Evolutionary conservation across 495 filamentous ascomycete species (phyloP), one percentile per base, ranked within the genome.

Genomic region (Penicillium verhagenii): DNA sequence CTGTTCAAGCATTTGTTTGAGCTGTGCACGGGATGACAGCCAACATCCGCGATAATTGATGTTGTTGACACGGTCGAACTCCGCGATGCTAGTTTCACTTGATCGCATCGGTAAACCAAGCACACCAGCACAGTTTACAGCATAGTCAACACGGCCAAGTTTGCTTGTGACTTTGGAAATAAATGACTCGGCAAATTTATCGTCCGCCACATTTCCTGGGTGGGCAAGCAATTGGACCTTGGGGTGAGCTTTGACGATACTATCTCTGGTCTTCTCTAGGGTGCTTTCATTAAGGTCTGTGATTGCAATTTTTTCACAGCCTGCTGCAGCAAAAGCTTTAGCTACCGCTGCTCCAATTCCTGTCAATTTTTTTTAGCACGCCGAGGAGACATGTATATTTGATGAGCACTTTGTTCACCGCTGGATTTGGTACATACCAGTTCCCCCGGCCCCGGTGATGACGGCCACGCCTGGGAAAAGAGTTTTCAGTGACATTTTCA

Each of bases 331-430:
- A 60, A 84, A 84, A 0, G 70, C 72, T 18, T 66, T 69, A n/a
- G 78, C 77, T 8, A 72, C 71, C 3, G 77, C 77, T 4, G 74
- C 73, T n/a, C 80, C 81, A 62, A 83, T 84, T 24, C 81, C 80
- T 82, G 25, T 24, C 2, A 33, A 20, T 18, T 31, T 26, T 13
- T 6, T 9, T n/a, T n/a, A n/a, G n/a, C n/a, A n/a, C n/a, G n/a
- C n/a, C n/a, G n/a, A n/a, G n/a, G n/a, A n/a, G n/a, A n/a, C n/a
- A n/a, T n/a, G n/a, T n/a, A n/a, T n/a, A n/a, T n/a, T n/a, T n/a
- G n/a, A n/a, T n/a, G n/a, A n/a, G n/a, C n/a, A n/a, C n/a, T n/a
- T n/a, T n/a, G n/a, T n/a, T n/a, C n/a, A n/a, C n/a, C n/a, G n/a
- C n/a, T n/a, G n/a, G n/a, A n/a, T n/a, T n/a, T n/a, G n/a, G n/a